Percentiles rank a stretch among this genome's conserved stretches.
Evolutionary conservation across 805 yeast species (phyloP).

Genomic region (Yamadazyma paraphyllophila): DNA sequence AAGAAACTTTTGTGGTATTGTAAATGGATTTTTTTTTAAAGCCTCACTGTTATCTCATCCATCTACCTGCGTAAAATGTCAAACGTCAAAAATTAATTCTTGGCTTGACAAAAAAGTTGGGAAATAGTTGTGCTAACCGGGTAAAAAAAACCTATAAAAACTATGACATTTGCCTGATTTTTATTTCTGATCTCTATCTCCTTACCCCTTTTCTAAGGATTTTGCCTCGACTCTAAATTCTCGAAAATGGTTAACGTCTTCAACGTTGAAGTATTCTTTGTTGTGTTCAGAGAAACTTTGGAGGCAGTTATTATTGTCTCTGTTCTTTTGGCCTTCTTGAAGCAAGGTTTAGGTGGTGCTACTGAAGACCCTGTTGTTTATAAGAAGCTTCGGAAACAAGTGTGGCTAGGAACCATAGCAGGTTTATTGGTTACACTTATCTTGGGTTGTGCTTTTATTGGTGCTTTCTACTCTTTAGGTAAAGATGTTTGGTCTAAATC

Average conservation of each 20-base stretch:
- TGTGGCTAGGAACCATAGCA: slow-evolving; percentile 75
- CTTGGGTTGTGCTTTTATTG: slow-evolving; percentile 91
- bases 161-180: not conserved
- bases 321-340: slow-evolving; percentile 84
- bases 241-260: slow-evolving; percentile 45
- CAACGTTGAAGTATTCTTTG: slow-evolving; percentile 76
- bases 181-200: not conserved
- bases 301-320: slow-evolving; percentile 93
- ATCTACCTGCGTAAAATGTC: not conserved
- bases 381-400: slow-evolving; percentile 67
- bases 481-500: slow-evolving; percentile 82
- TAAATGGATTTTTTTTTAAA: not conserved
- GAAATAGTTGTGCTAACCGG: not conserved
- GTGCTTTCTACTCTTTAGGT: slow-evolving; percentile 80
- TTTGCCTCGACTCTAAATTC: slow-evolving; percentile 1
- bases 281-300: slow-evolving; percentile 88
- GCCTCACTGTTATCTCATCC: not conserved
- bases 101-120: not conserved
- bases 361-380: slow-evolving; percentile 53
- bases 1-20: not conserved
- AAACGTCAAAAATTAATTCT: not conserved
- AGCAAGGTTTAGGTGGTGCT: slow-evolving; percentile 73
- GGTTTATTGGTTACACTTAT: slow-evolving; percentile 80
- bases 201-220: not conserved
- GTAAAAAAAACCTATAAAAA: not conserved